Base-by-base conservation (phyloP, 208 protist species). In the Leishmania turanica region DNA sequence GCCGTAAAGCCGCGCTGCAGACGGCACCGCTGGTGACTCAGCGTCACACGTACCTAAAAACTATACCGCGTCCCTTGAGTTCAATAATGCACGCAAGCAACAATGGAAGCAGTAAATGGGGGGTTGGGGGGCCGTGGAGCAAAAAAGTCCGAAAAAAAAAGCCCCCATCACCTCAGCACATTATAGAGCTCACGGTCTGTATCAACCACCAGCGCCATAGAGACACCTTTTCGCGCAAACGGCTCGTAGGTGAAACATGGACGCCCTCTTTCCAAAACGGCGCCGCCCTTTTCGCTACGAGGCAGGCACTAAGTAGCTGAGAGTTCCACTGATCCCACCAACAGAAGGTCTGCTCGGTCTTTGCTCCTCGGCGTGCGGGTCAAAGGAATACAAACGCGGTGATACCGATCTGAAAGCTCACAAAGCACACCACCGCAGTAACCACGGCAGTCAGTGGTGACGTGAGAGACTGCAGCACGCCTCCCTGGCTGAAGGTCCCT, bases 351-450 rank as follows among this genome's bases (percentile, higher is more conserved):
- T 24, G 2, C 8, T 51, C 6, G 24, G 31, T 70, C 31, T 47
- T 42, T n/a, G 6, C 21, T 72, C 3, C 19, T 31, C 5, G 24
- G 27, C 42, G 21, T 53, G 42, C 37, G 40, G 17, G 27, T 75
- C 31, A 75, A 34, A 75, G 71, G 19, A 31, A 75, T 51, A 75
- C 49, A 62, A 75, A 75, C 51, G 71, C 71, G 47, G 71, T 45
- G 13, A 75, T 75, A 27, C 49, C 71, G 13, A 75, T 75, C 51
- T 75, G 71, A 60, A 75, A 75, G 37, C 71, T 75, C 34, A 42
- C 49, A 58, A 75, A 75, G 71, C 71, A 75, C 51, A 75, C 71
- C n/a, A 75, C 47, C 51, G 71, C 71, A 37, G 71, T 75, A 27
- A 75, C 27, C 49, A 75, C 71, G 2, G 47, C 45, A 47, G 71